phyloP scores from a whole-genome alignment of 495 filamentous ascomycete species.

The Antarctomyces pellizariae region DNA sequence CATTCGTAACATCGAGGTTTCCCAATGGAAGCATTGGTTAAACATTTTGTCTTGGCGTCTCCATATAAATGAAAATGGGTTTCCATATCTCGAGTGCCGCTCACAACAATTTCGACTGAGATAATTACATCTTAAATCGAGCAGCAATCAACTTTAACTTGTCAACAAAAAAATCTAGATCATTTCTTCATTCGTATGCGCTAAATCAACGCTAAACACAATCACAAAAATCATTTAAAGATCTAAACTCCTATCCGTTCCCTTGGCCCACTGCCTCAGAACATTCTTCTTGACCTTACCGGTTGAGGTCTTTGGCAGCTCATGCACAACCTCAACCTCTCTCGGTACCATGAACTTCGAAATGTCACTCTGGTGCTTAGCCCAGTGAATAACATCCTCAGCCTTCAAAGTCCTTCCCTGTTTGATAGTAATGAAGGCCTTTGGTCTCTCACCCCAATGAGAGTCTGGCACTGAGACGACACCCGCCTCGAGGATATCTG shows the following conservation, averaged over 20 bases:
- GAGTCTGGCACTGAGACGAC: constrained; percentile 75
- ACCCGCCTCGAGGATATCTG: constrained; percentile 71
- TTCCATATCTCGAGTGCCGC: too few relatives aligned
- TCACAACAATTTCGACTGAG: too few relatives aligned
- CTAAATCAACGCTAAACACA: too few relatives aligned
- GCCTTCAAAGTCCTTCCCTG: constrained; percentile 32
- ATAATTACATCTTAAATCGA: too few relatives aligned
- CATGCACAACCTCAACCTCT: constrained; percentile 70
- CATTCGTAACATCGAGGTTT: too few relatives aligned
- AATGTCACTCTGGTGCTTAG: constrained; percentile 50
- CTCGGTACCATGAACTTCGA: constrained; percentile 89
- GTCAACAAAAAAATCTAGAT: too few relatives aligned
- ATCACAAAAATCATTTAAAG: too few relatives aligned
- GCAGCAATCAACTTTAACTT: too few relatives aligned
- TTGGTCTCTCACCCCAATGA: constrained; percentile 88
- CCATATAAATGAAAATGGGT: too few relatives aligned
- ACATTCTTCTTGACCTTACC: constrained; percentile 95
- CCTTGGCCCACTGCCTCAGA: constrained; percentile 65
- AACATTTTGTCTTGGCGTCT: too few relatives aligned
- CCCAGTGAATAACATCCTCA: constrained; percentile 66
- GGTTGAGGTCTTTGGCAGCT: constrained; percentile 90
- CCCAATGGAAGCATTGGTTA: too few relatives aligned
- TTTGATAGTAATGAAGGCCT: constrained; percentile 75
- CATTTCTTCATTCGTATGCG: too few relatives aligned
- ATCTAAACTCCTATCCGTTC: constrained; percentile 13